A percentile compares a stretch with the other conserved stretches of the same genome.
Conservation (phyloP, 257 asterid species). For the Nicotiana paniculata region DNA sequence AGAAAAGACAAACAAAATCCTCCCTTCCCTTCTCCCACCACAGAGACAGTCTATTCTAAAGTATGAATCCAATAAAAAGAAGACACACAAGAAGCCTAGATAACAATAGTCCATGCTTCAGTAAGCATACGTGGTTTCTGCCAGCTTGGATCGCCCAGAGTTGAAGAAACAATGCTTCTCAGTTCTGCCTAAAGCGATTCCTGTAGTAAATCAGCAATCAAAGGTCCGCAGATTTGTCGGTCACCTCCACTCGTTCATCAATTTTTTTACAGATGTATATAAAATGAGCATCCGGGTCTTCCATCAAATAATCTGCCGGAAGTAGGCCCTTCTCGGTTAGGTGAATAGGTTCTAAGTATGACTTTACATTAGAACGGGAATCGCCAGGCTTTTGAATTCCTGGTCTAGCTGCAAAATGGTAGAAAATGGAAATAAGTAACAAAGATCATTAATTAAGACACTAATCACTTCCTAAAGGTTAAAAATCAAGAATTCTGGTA, state of each 20-base stretch:
- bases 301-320: slow-evolving; percentile 60
- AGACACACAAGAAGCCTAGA: neutral
- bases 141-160: neutral
- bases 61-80: neutral
- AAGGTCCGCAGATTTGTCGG: slow-evolving; percentile 14
- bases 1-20: neutral
- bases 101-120: neutral
- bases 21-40: neutral
- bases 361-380: slow-evolving; percentile 28
- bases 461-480: neutral
- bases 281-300: slow-evolving; percentile 96
- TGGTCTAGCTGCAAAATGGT: slow-evolving; percentile 75
- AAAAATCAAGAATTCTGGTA: neutral
- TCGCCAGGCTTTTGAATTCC: slow-evolving; percentile 65
- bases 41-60: neutral
- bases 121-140: neutral
- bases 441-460: neutral
- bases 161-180: slow-evolving; percentile 3
- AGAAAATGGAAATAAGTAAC: neutral
- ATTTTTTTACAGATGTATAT: slow-evolving; percentile 68
- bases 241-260: slow-evolving; percentile 24
- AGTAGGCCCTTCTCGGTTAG: slow-evolving; percentile 72
- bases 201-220: slow-evolving; percentile 24
- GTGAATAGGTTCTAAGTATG: slow-evolving; percentile 62
- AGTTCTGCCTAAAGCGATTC: neutral